These are phyloP conservation scores for Penicillium sp. DNA, from an alignment of 2,329 filamentous ascomycete species.

Conservation along the genomic window DNA sequence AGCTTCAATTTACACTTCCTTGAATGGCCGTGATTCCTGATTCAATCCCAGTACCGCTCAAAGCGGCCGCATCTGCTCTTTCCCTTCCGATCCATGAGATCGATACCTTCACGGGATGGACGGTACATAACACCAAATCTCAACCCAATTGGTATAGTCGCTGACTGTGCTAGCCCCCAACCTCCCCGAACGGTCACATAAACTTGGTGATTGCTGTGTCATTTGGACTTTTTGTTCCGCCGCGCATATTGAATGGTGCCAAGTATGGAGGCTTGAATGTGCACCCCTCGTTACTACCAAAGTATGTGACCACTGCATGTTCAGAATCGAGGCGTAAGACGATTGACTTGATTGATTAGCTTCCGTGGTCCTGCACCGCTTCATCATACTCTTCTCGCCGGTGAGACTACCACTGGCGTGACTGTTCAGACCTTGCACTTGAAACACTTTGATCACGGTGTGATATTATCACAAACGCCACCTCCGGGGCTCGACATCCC, in stretches of 20 bases:
- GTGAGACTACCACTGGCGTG: constrained; percentile 58
- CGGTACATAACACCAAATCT: constrained; percentile 40
- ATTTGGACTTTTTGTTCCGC: constrained; percentile 82
- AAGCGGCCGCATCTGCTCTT: constrained; percentile 54
- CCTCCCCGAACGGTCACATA: constrained; percentile 38
- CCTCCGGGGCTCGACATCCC: constrained; percentile 48
- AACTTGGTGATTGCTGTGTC: constrained; percentile 88
- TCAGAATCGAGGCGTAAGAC: neutral
- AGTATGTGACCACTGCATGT: constrained; percentile 43
- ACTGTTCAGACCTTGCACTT: constrained; percentile 80
- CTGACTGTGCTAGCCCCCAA: constrained; percentile 45
- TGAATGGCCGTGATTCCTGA: constrained; percentile 5
- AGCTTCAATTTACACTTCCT: constrained; percentile 15
- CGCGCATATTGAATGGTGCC: constrained; percentile 58
- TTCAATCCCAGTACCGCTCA: constrained; percentile 58
- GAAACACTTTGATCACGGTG: constrained; percentile 66
- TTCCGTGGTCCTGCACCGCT: constrained; percentile 79
- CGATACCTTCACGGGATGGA: constrained; percentile 76
- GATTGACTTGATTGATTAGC: constrained; percentile 35
- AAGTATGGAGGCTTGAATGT: constrained; percentile 85
- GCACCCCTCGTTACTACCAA: constrained; percentile 81
- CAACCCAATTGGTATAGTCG: constrained; percentile 4
- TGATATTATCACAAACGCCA: constrained; percentile 62
- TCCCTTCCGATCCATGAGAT: constrained; percentile 62
- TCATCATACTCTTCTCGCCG: constrained; percentile 67